Conservation (phyloP, 768 basidiomycete genomes). For the Termitomyces sp. region DNA sequence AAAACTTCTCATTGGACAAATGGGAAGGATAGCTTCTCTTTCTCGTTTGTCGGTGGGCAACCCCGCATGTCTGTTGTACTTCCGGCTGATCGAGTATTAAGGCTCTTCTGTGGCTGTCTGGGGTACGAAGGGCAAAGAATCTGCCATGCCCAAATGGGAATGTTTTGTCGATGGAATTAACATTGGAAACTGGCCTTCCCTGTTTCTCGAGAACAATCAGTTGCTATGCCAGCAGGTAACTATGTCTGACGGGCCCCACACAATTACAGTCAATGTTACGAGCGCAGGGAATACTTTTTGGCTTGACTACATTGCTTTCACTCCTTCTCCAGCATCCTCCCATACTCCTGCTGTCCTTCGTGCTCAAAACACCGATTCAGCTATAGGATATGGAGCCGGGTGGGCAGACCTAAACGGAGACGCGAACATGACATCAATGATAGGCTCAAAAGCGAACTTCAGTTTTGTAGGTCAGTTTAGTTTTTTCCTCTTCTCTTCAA, state of each 20-base stretch:
- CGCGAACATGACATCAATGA: constrained; percentile 3
- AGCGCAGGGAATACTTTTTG: constrained; percentile 20
- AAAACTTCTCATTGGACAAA: constrained; percentile 27
- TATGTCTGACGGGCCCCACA: constrained; percentile 17
- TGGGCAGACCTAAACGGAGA: constrained; percentile 1
- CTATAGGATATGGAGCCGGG: not conserved
- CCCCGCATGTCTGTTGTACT: not conserved
- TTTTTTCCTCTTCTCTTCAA: not conserved
- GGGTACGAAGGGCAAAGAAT: constrained; percentile 16
- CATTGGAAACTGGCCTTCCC: constrained; percentile 7
- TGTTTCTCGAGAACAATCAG: constrained; percentile 15
- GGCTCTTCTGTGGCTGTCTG: constrained; percentile 13
- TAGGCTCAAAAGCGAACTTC: constrained; percentile 2
- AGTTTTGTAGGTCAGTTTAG: constrained; percentile 5
- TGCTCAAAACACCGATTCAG: constrained; percentile 4
- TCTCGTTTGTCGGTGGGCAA: constrained; percentile 23
- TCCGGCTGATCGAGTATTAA: not conserved
- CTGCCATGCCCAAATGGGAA: constrained; percentile 18
- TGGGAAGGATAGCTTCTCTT: constrained; percentile 21
- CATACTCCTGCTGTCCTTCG: not conserved
- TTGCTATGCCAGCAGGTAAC: constrained; percentile 13
- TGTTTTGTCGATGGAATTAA: constrained; percentile 22
- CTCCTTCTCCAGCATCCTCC: constrained; percentile 14
- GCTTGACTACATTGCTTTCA: constrained; percentile 22
- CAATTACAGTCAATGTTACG: constrained; percentile 17